Conservation (phyloP, 2,329 filamentous ascomycete genomes). For the Ophiostoma piceae region DNA sequence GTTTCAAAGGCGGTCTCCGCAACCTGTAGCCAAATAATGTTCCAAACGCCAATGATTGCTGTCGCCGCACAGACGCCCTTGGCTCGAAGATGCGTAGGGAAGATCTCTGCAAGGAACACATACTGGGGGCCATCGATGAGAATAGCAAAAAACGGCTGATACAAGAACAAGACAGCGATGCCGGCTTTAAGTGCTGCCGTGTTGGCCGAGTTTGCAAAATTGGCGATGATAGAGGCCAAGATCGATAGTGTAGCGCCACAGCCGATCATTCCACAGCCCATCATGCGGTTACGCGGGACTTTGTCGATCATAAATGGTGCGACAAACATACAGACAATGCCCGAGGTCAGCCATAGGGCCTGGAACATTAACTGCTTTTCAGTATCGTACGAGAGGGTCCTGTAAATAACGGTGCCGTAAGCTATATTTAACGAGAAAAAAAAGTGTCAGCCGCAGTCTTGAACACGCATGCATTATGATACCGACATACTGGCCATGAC, state of each 20-base stretch:
- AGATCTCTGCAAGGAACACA: conserved; percentile 6
- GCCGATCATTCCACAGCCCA: neutral
- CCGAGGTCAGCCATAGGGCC: neutral
- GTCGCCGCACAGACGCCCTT: conserved; percentile 4
- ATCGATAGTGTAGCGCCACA: neutral
- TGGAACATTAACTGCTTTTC: neutral
- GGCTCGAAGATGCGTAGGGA: neutral
- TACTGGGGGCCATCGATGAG: neutral
- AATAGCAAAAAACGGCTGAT: neutral
- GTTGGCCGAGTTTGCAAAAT: neutral
- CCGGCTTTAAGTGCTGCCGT: neutral
- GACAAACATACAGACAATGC: neutral
- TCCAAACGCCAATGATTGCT: neutral
- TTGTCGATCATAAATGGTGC: neutral
- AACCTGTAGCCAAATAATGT: neutral
- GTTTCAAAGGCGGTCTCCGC: neutral
- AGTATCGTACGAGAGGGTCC: neutral
- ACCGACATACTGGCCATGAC: neutral
- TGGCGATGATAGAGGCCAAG: neutral
- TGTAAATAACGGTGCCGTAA: neutral
- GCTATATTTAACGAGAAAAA: neutral
- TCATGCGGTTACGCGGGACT: neutral
- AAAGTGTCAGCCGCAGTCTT: no score
- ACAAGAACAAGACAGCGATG: neutral
- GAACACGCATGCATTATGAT: neutral